phyloP scores from a whole-genome alignment of 2,329 filamentous ascomycete genomes.

The Xylariaceae sp. region DNA sequence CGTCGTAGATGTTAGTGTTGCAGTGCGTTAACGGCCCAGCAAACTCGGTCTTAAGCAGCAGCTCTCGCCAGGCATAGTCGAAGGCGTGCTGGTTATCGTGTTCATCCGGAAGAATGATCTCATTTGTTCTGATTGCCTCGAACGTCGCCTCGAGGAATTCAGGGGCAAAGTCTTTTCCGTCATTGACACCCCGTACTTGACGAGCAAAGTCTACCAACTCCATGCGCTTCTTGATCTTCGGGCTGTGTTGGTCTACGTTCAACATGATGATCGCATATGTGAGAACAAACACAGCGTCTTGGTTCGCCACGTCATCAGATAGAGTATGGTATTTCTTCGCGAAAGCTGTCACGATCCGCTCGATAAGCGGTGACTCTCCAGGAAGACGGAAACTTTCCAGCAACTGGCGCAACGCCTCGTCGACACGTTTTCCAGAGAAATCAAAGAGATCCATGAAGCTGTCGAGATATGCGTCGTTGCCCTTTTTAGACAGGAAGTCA shows the following conservation, averaged over 20 bases:
- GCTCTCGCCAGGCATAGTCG: conserved; percentile 95
- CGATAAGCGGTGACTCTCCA: conserved; percentile 87
- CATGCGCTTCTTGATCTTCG: conserved; percentile 88
- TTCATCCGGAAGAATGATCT: conserved; percentile 95
- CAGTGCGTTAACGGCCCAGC: conserved; percentile 71
- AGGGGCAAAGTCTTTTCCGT: conserved; percentile 72
- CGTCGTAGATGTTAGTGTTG: conserved; percentile 90
- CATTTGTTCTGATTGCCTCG: conserved; percentile 83
- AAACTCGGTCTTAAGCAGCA: conserved; percentile 76
- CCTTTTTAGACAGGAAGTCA: conserved; percentile 87
- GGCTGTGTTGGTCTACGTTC: conserved; percentile 95
- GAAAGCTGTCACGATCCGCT: conserved; percentile 84
- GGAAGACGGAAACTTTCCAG: conserved; percentile 89
- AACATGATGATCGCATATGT: conserved; percentile 97
- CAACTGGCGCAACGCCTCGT: conserved; percentile 83
- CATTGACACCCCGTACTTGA: conserved; percentile 88
- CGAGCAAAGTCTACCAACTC: conserved; percentile 72
- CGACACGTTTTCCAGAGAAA: conserved; percentile 78
- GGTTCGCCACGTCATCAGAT: conserved; percentile 71
- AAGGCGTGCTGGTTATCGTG: conserved; percentile 96
- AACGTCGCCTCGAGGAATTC: conserved; percentile 84
- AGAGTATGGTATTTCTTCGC: conserved; percentile 75
- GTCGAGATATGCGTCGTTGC: conserved; percentile 77
- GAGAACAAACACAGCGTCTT: conserved; percentile 83
- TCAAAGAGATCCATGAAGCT: conserved; percentile 86